Percentiles rank a stretch among this genome's conserved stretches.
Conservation (phyloP, 2,329 filamentous ascomycete species). For the Juglanconis oblonga region DNA sequence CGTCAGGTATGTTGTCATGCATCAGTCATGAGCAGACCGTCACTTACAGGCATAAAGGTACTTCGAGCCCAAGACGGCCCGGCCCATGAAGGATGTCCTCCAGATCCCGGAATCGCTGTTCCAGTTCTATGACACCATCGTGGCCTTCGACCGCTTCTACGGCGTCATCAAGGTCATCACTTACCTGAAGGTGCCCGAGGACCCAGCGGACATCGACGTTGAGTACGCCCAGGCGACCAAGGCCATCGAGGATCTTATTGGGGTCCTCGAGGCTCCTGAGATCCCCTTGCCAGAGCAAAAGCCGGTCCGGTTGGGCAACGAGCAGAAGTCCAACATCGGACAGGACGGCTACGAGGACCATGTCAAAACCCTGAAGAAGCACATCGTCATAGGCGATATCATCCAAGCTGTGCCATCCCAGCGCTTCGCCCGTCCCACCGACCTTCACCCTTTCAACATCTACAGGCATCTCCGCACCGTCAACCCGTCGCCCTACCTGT, state of each 20-base stretch:
- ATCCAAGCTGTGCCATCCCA: slow-evolving; percentile 97
- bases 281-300: slow-evolving; percentile 74
- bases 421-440: slow-evolving; percentile 83
- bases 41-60: slow-evolving; percentile 45
- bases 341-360: slow-evolving; percentile 86
- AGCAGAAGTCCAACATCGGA: slow-evolving; percentile 91
- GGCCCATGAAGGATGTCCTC: slow-evolving; percentile 83
- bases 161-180: slow-evolving; percentile 92
- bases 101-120: slow-evolving; percentile 91
- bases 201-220: slow-evolving; percentile 54
- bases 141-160: slow-evolving; percentile 93
- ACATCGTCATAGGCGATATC: slow-evolving; percentile 89
- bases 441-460: slow-evolving; percentile 94
- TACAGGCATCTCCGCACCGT: slow-evolving; percentile 95
- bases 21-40: neutral
- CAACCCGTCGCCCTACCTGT: slow-evolving; percentile 95
- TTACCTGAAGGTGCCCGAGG: slow-evolving; percentile 66
- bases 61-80: slow-evolving; percentile 94
- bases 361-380: slow-evolving; percentile 80
- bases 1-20: slow-evolving; percentile 51
- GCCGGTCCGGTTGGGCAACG: slow-evolving; percentile 68
- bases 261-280: slow-evolving; percentile 69
- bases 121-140: slow-evolving; percentile 93
- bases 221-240: slow-evolving; percentile 68
- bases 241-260: slow-evolving; percentile 65